Conservation (phyloP, 116 monocot species). For the Cymodocea nodosa region DNA sequence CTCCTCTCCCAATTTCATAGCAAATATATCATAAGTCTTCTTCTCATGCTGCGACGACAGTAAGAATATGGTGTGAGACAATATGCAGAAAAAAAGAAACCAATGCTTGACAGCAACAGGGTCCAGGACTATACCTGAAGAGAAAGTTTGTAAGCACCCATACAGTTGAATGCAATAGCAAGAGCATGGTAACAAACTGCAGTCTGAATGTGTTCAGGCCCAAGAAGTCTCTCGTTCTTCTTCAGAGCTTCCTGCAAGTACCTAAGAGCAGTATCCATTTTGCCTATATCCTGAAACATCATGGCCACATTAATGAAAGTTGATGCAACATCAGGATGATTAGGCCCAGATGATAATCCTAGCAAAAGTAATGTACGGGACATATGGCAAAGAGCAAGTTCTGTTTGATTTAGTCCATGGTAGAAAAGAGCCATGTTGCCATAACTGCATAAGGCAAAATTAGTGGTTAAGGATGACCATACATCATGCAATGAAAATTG, state of each 20-base stretch:
- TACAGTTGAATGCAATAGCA: constrained; percentile 92
- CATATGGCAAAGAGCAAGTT: constrained; percentile 84
- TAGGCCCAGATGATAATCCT: constrained; percentile 71
- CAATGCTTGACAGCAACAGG: background rate
- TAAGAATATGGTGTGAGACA: background rate
- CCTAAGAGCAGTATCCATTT: constrained; percentile 78
- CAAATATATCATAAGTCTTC: constrained; percentile 91
- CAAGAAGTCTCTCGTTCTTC: constrained; percentile 89
- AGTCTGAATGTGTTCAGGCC: constrained; percentile 85
- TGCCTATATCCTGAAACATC: constrained; percentile 96
- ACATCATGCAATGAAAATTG: background rate
- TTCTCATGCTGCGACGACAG: constrained; percentile 68
- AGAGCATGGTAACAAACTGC: constrained; percentile 97
- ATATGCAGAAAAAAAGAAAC: background rate
- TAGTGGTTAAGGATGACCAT: too few species aligned
- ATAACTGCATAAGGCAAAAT: constrained; percentile 44
- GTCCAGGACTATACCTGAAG: constrained; percentile 36
- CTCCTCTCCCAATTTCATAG: constrained; percentile 81
- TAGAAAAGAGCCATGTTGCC: constrained; percentile 98
- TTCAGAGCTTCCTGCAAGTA: constrained; percentile 91
- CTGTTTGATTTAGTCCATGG: constrained; percentile 83
- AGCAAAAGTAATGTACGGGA: constrained; percentile 68
- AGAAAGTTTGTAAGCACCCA: constrained; percentile 93
- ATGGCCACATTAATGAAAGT: constrained; percentile 96
- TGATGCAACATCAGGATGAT: constrained; percentile 90